A percentile compares a stretch with the other conserved stretches of the same genome.
These are phyloP conservation scores for Boletus eberwhitei DNA, from an alignment of 768 basidiomycete genomes.

Conservation along the genomic window DNA sequence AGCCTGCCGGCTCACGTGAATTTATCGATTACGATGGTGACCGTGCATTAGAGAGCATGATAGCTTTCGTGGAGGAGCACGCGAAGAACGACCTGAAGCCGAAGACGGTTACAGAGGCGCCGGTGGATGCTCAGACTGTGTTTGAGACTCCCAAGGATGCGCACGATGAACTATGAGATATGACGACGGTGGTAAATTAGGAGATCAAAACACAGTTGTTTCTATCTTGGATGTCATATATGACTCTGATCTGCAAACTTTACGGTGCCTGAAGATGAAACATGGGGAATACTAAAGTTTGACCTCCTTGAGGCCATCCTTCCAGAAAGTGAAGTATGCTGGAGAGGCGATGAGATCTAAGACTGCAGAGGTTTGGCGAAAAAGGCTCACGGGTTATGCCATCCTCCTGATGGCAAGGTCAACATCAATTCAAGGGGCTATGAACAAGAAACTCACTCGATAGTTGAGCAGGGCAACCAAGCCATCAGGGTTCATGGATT, in stretches of 20 bases:
- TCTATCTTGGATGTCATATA: conserved; percentile 21
- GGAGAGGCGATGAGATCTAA: conserved; percentile 11
- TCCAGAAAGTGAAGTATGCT: conserved; percentile 97
- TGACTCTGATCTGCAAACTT: conserved; percentile 12
- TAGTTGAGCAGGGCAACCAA: conserved; percentile 96
- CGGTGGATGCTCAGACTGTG: conserved; percentile 21
- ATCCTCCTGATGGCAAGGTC: conserved; percentile 51
- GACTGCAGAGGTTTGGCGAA: not conserved
- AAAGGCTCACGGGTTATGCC: conserved; percentile 70
- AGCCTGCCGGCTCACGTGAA: conserved; percentile 78
- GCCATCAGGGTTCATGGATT: conserved; percentile 80
- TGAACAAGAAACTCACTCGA: conserved; percentile 48
- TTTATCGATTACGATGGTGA: conserved; percentile 96
- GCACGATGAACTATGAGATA: conserved; percentile 31
- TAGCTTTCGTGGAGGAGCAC: conserved; percentile 78
- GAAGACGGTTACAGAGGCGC: conserved; percentile 20
- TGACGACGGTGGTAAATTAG: conserved; percentile 11
- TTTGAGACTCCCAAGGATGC: conserved; percentile 25
- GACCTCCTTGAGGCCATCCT: conserved; percentile 81
- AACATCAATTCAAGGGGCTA: not conserved
- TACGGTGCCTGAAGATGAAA: not conserved
- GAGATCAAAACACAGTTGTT: conserved; percentile 14
- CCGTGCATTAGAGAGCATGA: conserved; percentile 79
- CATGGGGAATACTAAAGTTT: conserved; percentile 50
- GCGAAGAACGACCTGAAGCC: conserved; percentile 69